phyloP scores from a whole-genome alignment of 108 stramenopile species.

The Fistulifera solaris region DNA sequence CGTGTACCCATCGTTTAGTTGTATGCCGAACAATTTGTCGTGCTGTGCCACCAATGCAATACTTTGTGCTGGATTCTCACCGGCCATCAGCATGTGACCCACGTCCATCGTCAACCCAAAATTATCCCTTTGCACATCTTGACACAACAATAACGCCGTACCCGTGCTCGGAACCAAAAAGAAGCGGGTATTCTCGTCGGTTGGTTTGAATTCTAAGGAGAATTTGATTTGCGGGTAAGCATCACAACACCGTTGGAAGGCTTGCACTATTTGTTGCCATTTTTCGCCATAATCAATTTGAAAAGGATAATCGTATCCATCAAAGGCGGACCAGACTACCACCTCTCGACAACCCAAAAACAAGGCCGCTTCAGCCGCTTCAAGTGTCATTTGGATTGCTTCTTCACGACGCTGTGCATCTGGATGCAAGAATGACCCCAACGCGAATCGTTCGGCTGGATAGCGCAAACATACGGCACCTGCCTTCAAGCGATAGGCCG shows the following conservation, averaged over 20 bases:
- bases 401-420: slow-evolving; percentile 40
- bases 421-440: slow-evolving; percentile 80
- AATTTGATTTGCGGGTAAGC: slow-evolving; percentile 71
- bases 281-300: slow-evolving; percentile 68
- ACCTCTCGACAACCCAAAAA: slow-evolving; percentile 66
- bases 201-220: slow-evolving; percentile 81
- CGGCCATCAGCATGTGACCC: slow-evolving; percentile 83
- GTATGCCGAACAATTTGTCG: slow-evolving; percentile 74
- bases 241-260: slow-evolving; percentile 77
- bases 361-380: slow-evolving; percentile 51
- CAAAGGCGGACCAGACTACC: slow-evolving; percentile 79
- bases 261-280: slow-evolving; percentile 64
- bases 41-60: slow-evolving; percentile 54
- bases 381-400: slow-evolving; percentile 65
- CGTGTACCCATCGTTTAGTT: slow-evolving; percentile 77
- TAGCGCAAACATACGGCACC: slow-evolving; percentile 82
- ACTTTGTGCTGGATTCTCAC: slow-evolving; percentile 77
- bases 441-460: slow-evolving; percentile 55
- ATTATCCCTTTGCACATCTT: slow-evolving; percentile 67
- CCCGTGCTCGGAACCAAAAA: slow-evolving; percentile 84
- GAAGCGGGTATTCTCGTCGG: slow-evolving; percentile 83
- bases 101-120: slow-evolving; percentile 83
- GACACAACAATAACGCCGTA: slow-evolving; percentile 57
- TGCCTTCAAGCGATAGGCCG: slow-evolving; percentile 49
- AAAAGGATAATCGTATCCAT: slow-evolving; percentile 85